Conservation (phyloP, 192 early-diverging fungal genomes). For the Podila verticillata region DNA sequence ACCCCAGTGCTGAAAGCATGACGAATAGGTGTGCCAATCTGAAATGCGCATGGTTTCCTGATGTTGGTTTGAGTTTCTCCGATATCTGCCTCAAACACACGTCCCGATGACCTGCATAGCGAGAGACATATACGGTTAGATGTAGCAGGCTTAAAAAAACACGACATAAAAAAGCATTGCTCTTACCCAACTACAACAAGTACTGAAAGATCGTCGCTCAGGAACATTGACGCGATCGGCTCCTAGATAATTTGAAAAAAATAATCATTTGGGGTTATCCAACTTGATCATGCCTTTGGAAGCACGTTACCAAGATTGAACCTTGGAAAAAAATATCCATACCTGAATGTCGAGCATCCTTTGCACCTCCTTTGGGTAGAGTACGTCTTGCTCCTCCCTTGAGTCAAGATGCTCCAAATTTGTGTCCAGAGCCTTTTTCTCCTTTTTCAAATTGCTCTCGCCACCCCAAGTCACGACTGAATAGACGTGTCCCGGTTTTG, state of each 20-base stretch:
- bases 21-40: neutral
- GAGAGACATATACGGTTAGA: neutral
- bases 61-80: neutral
- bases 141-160: neutral
- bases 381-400: no score
- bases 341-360: no score
- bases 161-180: neutral
- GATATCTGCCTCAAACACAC: neutral
- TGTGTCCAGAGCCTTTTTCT: no score
- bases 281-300: neutral
- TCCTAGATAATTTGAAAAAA: neutral
- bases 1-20: neutral
- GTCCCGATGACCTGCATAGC: neutral
- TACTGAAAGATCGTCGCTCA: neutral
- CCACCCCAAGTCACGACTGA: no score
- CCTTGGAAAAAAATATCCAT: no score
- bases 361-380: no score
- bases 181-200: neutral
- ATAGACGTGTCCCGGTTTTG: no score
- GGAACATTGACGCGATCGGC: neutral
- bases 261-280: neutral
- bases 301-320: no score
- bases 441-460: no score
- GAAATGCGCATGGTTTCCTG: neutral
- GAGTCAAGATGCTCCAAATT: no score